These are phyloP conservation scores for Kwoniella europaea DNA, from an alignment of 768 basidiomycete genomes.

Conservation along the genomic window DNA sequence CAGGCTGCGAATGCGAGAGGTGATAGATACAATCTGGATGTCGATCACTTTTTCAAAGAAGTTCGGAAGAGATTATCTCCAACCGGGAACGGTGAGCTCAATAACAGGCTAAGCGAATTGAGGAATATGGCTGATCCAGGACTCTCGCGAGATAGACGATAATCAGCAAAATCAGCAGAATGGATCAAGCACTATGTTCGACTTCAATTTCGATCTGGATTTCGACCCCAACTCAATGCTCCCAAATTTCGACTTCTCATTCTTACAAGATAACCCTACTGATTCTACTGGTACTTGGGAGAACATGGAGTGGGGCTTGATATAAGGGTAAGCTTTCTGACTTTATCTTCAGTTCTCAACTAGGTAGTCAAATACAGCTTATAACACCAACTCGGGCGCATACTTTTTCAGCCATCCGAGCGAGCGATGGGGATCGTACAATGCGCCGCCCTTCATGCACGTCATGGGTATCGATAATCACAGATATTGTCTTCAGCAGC, in stretches of 20 bases:
- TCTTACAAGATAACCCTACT: not conserved
- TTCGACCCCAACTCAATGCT: not conserved
- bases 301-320: not conserved
- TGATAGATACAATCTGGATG: not conserved
- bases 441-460: too few relatives aligned
- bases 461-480: too few relatives aligned
- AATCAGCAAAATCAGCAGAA: not conserved
- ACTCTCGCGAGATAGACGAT: too few relatives aligned
- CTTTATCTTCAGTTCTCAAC: too few relatives aligned
- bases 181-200: not conserved
- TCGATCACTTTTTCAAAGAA: not conserved
- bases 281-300: not conserved
- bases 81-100: not conserved
- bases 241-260: not conserved
- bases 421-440: too few relatives aligned
- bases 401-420: too few relatives aligned
- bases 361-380: too few relatives aligned
- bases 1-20: not conserved
- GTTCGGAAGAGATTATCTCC: not conserved
- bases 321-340: not conserved
- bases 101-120: too few relatives aligned
- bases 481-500: too few relatives aligned
- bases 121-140: not conserved
- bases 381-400: too few relatives aligned
- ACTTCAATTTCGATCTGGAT: not conserved